phyloP scores from a whole-genome alignment of 2,329 filamentous ascomycete genomes.

The Pleoardoris graminearum region DNA sequence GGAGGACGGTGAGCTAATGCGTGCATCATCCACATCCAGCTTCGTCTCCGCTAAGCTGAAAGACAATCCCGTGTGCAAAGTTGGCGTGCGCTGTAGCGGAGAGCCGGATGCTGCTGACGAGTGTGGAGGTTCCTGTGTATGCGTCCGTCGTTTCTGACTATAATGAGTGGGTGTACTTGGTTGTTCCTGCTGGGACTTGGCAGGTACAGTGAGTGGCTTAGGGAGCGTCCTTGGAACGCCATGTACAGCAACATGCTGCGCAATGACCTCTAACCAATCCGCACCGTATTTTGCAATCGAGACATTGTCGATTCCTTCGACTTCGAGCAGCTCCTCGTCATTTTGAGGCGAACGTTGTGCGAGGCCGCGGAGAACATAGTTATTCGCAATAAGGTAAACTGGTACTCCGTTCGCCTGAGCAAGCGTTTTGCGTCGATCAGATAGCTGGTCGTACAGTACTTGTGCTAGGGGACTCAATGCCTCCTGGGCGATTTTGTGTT shows the following conservation, averaged over 20 bases:
- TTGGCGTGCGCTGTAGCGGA: slow-evolving; percentile 16
- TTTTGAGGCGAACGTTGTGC: slow-evolving; percentile 27
- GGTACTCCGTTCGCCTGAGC: slow-evolving; percentile 16
- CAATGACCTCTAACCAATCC: slow-evolving; percentile 32
- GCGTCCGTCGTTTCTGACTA: background rate
- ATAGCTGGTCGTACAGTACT: slow-evolving; percentile 24
- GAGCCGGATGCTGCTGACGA: slow-evolving; percentile 30
- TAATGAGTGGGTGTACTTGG: slow-evolving; percentile 3
- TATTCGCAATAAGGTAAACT: slow-evolving; percentile 21
- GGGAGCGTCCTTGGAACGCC: background rate
- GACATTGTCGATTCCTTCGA: slow-evolving; percentile 32
- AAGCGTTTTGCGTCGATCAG: slow-evolving; percentile 21
- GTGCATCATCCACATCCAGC: slow-evolving; percentile 13
- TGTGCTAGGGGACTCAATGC: slow-evolving; percentile 19
- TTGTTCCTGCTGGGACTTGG: background rate
- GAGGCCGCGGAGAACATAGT: slow-evolving; percentile 29
- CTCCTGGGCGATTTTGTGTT: background rate
- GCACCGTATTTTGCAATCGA: slow-evolving; percentile 29
- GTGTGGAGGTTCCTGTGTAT: slow-evolving; percentile 12
- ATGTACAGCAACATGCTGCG: slow-evolving; percentile 9
- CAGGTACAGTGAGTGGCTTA: background rate
- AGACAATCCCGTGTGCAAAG: slow-evolving; percentile 22
- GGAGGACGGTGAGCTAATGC: background rate
- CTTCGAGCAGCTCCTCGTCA: slow-evolving; percentile 19
- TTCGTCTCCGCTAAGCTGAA: slow-evolving; percentile 29